Evolutionary conservation across 2,329 filamentous ascomycete species (phyloP).

Genomic region (Sordariomycetes sp.): DNA sequence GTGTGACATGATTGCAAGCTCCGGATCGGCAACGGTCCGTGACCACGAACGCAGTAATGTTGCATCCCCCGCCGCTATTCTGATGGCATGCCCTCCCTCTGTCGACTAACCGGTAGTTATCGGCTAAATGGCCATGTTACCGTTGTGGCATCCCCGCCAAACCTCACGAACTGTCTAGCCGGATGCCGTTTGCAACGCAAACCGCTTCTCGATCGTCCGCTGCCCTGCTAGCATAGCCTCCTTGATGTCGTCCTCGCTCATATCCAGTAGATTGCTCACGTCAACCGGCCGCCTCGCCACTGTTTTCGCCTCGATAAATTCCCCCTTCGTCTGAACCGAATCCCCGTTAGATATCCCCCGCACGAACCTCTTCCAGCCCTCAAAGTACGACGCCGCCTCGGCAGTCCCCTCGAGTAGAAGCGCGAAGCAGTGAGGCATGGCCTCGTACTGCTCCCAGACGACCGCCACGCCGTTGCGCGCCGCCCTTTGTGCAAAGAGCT

Average conservation of each 20-base stretch:
- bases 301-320: constrained; percentile 36
- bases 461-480: constrained; percentile 47
- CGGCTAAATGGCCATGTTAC: too few species aligned
- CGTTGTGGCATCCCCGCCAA: too few species aligned
- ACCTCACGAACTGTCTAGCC: too few species aligned
- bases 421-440: constrained; percentile 69
- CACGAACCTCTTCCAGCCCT: constrained; percentile 47
- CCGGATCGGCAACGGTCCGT: too few species aligned
- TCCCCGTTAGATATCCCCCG: constrained; percentile 20
- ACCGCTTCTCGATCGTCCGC: not conserved
- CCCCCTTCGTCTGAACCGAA: constrained; percentile 27
- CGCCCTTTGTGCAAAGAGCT: constrained; percentile 46
- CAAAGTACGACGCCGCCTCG: constrained; percentile 33
- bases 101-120: too few species aligned
- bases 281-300: constrained; percentile 34
- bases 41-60: too few species aligned
- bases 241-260: not conserved
- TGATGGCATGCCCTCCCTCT: too few species aligned
- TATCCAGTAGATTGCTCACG: constrained; percentile 15
- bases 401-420: constrained; percentile 36
- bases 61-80: too few species aligned
- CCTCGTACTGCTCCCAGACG: constrained; percentile 62
- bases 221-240: not conserved
- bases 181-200: not conserved
- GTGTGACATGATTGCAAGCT: too few species aligned